These are phyloP conservation scores for Tephrocybe sp. DNA, from an alignment of 768 basidiomycete genomes.

Conservation along the genomic window DNA sequence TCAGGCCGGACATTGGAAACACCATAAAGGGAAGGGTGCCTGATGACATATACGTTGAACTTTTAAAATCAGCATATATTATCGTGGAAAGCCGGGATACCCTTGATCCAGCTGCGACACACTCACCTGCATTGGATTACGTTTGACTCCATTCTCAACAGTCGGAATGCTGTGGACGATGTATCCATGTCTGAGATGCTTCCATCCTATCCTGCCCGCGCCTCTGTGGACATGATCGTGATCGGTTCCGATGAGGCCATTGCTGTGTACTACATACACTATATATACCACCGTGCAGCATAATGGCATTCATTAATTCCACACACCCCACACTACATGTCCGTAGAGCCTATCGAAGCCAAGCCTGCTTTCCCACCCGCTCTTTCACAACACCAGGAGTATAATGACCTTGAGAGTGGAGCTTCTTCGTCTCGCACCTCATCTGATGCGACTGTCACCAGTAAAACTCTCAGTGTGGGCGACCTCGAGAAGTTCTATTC, in stretches of 20 bases:
- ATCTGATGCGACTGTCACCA: background rate
- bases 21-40: too few relatives aligned
- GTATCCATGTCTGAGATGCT: too few relatives aligned
- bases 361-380: slow-evolving; percentile 8
- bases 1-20: too few relatives aligned
- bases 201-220: too few relatives aligned
- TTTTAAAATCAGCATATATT: too few relatives aligned
- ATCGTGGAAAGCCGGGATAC: too few relatives aligned
- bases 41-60: too few relatives aligned
- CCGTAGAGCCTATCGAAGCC: slow-evolving; percentile 12
- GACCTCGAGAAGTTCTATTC: slow-evolving; percentile 9
- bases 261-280: too few relatives aligned
- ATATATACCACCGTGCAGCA: background rate
- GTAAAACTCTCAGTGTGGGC: background rate
- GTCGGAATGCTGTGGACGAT: too few relatives aligned
- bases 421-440: slow-evolving; percentile 4
- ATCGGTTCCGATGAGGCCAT: slow-evolving; percentile 3
- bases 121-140: too few relatives aligned
- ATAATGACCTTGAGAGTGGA: slow-evolving; percentile 7
- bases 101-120: too few relatives aligned
- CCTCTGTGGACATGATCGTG: slow-evolving; percentile 2
- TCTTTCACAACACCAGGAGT: slow-evolving; percentile 9
- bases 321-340: slow-evolving; percentile 1
- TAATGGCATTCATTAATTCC: background rate
- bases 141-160: too few relatives aligned